Percentiles rank a stretch among this genome's conserved stretches.
Evolutionary conservation across 441 rosid genomes (phyloP).

Genomic region (Arabidopsis hybrid): DNA sequence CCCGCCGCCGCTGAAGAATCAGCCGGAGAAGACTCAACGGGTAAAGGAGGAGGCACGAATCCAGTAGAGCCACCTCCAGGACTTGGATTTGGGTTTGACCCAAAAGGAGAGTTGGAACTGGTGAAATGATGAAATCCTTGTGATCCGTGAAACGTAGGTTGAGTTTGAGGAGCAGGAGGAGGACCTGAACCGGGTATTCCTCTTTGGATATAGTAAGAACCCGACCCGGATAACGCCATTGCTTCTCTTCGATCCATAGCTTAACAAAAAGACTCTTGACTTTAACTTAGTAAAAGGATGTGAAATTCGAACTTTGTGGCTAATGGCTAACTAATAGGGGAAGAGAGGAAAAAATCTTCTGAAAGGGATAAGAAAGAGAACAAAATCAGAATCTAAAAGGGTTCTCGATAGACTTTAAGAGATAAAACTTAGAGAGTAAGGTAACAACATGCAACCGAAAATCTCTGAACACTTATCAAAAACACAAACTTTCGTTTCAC

Average conservation of each 20-base stretch:
- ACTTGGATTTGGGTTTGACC: conserved; percentile 50
- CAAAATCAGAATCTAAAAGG: conserved; percentile 41
- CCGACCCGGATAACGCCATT: conserved; percentile 75
- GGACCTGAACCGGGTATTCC: conserved; percentile 71
- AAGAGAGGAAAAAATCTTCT: not conserved
- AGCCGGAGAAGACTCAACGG: conserved; percentile 60
- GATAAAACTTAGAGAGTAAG: conserved; percentile 23
- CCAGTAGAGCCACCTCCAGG: conserved; percentile 40
- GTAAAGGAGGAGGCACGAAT: conserved; percentile 65
- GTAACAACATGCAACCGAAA: conserved; percentile 43
- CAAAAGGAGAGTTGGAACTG: conserved; percentile 60
- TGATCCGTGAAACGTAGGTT: conserved; percentile 68
- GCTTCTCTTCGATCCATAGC: conserved; percentile 98
- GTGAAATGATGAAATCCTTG: conserved; percentile 61
- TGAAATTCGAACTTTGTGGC: conserved; percentile 33
- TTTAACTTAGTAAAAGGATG: conserved; percentile 20
- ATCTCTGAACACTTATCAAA: conserved; percentile 16
- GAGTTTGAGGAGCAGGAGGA: conserved; percentile 46
- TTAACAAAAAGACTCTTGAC: conserved; percentile 29
- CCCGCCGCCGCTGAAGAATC: conserved; percentile 41
- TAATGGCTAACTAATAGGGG: conserved; percentile 1
- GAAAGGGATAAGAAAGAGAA: conserved; percentile 39
- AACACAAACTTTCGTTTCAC: not conserved
- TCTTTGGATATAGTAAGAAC: conserved; percentile 82
- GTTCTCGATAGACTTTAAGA: conserved; percentile 19